A percentile compares a stretch with the other conserved stretches of the same genome.
Conservation (phyloP, 2,329 filamentous ascomycete species). For the Arthrobotrys megalospora region DNA sequence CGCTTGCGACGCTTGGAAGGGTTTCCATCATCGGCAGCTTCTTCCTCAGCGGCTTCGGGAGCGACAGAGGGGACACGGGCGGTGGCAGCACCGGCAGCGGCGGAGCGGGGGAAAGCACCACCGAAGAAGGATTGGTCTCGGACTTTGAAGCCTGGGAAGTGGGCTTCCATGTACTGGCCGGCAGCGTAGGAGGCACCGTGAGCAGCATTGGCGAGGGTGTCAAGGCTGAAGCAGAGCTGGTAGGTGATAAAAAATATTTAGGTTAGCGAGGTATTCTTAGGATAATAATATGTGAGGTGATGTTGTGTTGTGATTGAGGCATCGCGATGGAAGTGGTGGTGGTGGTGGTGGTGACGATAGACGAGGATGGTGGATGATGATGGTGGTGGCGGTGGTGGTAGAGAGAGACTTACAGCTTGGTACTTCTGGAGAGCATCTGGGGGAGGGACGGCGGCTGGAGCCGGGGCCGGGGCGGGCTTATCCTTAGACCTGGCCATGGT, state of each 20-base stretch:
- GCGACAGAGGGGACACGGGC: conserved; percentile 9
- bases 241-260: neutral
- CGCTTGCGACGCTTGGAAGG: conserved; percentile 73
- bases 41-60: conserved; percentile 43
- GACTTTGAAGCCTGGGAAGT: conserved; percentile 43
- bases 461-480: conserved; percentile 46
- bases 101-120: conserved; percentile 34
- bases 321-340: neutral
- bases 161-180: conserved; percentile 49
- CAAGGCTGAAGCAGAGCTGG: conserved; percentile 51
- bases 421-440: conserved; percentile 46
- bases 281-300: neutral
- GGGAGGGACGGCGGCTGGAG: conserved; percentile 23
- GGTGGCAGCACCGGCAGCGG: neutral
- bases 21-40: conserved; percentile 49
- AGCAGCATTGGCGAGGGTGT: conserved; percentile 52
- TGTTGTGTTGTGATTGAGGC: neutral
- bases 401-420: conserved; percentile 44
- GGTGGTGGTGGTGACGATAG: conserved; percentile 4
- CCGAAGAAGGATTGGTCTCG: conserved; percentile 38
- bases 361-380: conserved; percentile 5
- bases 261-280: conserved; percentile 11
- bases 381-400: conserved; percentile 23
- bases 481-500: conserved; percentile 53
- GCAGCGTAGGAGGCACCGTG: conserved; percentile 50